Conservation (phyloP, 495 filamentous ascomycete species). For the Cetradonia linearis region DNA sequence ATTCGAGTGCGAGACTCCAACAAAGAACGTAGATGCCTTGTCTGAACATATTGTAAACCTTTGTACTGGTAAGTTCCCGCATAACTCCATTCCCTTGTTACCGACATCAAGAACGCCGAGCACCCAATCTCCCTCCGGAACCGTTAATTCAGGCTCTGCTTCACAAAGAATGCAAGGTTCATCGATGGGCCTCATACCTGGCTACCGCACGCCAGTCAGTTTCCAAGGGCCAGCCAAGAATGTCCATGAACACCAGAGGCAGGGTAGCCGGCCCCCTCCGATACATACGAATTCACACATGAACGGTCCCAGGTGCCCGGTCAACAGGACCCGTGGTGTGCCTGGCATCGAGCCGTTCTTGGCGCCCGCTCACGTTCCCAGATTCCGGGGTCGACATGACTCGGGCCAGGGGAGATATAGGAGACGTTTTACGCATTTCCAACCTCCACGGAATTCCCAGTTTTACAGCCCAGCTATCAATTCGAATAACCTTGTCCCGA, state of each 20-base stretch:
- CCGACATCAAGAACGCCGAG: background rate
- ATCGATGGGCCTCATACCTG: background rate
- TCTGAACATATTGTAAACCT: background rate
- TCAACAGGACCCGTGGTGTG: background rate
- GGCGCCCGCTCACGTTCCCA: background rate
- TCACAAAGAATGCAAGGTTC: background rate
- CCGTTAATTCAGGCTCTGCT: background rate
- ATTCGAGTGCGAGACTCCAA: background rate
- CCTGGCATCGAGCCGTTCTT: background rate
- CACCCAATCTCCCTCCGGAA: background rate
- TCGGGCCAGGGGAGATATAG: conserved; percentile 2
- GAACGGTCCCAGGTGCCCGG: background rate
- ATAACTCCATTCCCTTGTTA: background rate
- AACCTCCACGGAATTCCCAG: background rate
- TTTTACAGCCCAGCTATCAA: background rate
- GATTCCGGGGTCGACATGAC: background rate
- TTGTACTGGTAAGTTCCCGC: background rate
- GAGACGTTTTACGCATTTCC: background rate
- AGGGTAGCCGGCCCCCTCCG: background rate
- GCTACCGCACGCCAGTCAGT: background rate
- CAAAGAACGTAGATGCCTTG: background rate
- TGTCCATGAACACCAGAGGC: background rate
- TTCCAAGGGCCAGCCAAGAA: background rate
- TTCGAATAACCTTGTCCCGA: background rate
- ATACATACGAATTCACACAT: background rate